These are phyloP conservation scores for Cudoniella acicularis DNA, from an alignment of 495 filamentous ascomycete genomes.

Conservation along the genomic window DNA sequence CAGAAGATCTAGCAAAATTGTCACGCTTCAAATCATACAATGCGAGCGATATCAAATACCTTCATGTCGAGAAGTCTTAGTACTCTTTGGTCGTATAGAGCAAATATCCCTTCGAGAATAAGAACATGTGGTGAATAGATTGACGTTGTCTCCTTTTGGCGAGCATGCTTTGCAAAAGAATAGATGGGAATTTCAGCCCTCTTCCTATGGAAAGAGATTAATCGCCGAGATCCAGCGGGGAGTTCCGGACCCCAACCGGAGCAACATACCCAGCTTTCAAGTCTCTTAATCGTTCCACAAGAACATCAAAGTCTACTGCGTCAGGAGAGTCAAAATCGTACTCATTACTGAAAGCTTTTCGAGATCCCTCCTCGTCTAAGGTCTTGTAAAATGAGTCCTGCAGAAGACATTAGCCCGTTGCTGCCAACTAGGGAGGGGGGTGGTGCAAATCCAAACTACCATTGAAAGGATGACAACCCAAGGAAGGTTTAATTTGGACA, in stretches of 20 bases:
- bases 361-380: slow-evolving; percentile 67
- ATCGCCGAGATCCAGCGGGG: slow-evolving; percentile 1
- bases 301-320: slow-evolving; percentile 89
- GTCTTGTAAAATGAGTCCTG: slow-evolving; percentile 97
- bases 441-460: slow-evolving; percentile 47
- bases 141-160: slow-evolving; percentile 70
- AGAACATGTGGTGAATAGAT: slow-evolving; percentile 96
- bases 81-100: slow-evolving; percentile 82
- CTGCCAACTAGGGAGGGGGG: neutral
- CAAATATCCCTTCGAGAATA: slow-evolving; percentile 94
- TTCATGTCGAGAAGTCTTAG: slow-evolving; percentile 88
- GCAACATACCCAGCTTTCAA: slow-evolving; percentile 81
- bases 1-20: slow-evolving; percentile 70
- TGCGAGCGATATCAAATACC: slow-evolving; percentile 40
- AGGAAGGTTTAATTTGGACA: slow-evolving; percentile 81
- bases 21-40: neutral
- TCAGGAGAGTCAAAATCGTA: slow-evolving; percentile 95
- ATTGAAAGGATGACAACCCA: slow-evolving; percentile 98
- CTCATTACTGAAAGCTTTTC: slow-evolving; percentile 77
- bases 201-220: slow-evolving; percentile 52
- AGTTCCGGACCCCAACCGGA: neutral
- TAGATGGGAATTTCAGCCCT: slow-evolving; percentile 92
- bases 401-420: neutral
- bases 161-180: slow-evolving; percentile 89
- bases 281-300: slow-evolving; percentile 76